Base-by-base conservation (phyloP, 2,329 filamentous ascomycete genomes). In the Pezicula neosporulosa region DNA sequence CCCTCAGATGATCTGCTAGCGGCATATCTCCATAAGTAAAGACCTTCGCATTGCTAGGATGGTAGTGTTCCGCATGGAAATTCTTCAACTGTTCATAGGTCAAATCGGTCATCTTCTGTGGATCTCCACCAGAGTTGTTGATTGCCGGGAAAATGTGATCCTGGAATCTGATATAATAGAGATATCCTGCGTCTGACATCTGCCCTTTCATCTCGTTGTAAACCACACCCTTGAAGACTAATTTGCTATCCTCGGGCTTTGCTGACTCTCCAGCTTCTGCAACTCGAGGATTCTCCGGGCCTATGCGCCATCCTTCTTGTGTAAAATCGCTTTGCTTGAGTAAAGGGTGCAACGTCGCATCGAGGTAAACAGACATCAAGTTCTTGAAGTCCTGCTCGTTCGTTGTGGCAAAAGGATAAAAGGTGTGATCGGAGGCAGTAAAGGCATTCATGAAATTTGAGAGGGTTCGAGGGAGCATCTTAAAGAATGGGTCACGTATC, bases 191-290 rank as follows among this genome's bases (percentile, higher is more conserved):
- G 68, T 99, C 94, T 2, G 94, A 97, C 86, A 97, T 96, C 66
- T 97, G 92, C 0, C 94, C 94, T 73, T 99, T 99, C 94, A 99
- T 99, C 74, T 99, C 94, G 64, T 99, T 99, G 74, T 97, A 97
- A 1, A 97, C 93, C 1, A 97, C 94, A 24, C 93, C 93, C 73
- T 97, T 97, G 78, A 97, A 97, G 1, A 96, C 89, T 38, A 96
- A 73, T 56, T 83, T 83, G 67, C 84, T 82, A 65, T 84, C 81
- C 50, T 84, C 57, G 68, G 63, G 67, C 55, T 69, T 77, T 54
- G 56, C 73, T 62, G 61, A 71, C 55, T 72, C 57, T 51, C 74
- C 57, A 57, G 68, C 63, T 21, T 67, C 70, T 28, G 76, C 74
- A 49, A 80, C 63, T 44, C 60, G 75, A 1, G 86, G 90, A 66